Percentiles rank a stretch among this genome's conserved stretches.
These are phyloP conservation scores for Candida sanyaensis DNA, from an alignment of 1,139 yeast species.

Conservation along the genomic window DNA sequence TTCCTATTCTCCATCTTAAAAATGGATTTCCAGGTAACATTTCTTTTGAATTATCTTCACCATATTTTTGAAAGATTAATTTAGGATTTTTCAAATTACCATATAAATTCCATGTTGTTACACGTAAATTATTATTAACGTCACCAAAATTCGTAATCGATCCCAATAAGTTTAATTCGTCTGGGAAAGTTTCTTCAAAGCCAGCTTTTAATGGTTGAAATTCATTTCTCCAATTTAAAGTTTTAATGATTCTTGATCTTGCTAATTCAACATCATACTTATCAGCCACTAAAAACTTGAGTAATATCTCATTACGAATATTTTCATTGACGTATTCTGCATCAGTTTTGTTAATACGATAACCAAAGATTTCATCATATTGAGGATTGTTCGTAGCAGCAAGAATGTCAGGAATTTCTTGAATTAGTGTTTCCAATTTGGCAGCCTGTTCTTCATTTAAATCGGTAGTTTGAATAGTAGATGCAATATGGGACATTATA, in stretches of 20 bases:
- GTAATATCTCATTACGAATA: slow-evolving; percentile 56
- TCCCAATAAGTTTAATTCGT: slow-evolving; percentile 63
- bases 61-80: slow-evolving; percentile 60
- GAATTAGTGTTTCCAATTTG: slow-evolving; percentile 22
- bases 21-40: slow-evolving; percentile 52
- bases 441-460: slow-evolving; percentile 16
- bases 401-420: slow-evolving; percentile 24
- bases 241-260: slow-evolving; percentile 50
- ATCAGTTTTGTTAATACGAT: slow-evolving; percentile 51
- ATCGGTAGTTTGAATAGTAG: slow-evolving; percentile 14
- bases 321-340: slow-evolving; percentile 47
- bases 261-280: slow-evolving; percentile 54
- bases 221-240: slow-evolving; percentile 75
- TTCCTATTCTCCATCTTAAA: slow-evolving; percentile 82
- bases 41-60: slow-evolving; percentile 16
- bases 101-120: slow-evolving; percentile 84
- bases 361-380: slow-evolving; percentile 80
- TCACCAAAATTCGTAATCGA: slow-evolving; percentile 53
- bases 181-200: slow-evolving; percentile 63
- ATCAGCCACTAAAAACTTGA: slow-evolving; percentile 72
- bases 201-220: slow-evolving; percentile 83
- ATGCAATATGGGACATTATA: slow-evolving; percentile 3
- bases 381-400: slow-evolving; percentile 37
- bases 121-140: slow-evolving; percentile 35
- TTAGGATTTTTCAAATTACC: slow-evolving; percentile 68